A percentile compares a stretch with the other conserved stretches of the same genome.
These are phyloP conservation scores for Mycena filopes DNA, from an alignment of 768 basidiomycete genomes.

Conservation along the genomic window DNA sequence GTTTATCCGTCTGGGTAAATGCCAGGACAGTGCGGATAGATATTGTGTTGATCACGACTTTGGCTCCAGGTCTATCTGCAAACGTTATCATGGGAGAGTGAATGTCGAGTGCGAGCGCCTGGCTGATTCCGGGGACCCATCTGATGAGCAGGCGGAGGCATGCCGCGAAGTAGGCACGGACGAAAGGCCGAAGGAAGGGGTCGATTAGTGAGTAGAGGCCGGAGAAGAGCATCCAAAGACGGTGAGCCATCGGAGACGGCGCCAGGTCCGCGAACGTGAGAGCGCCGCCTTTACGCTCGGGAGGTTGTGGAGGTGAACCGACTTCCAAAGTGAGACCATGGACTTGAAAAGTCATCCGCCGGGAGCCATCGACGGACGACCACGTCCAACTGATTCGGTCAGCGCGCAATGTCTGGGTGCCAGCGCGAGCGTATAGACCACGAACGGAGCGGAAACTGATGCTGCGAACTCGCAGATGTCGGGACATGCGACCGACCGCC, in stretches of 20 bases:
- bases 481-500: conserved; percentile 68
- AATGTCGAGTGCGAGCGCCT: conserved; percentile 75
- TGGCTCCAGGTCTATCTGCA: conserved; percentile 60
- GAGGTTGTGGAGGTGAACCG: conserved; percentile 27
- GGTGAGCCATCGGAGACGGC: conserved; percentile 55
- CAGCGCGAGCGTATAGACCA: conserved; percentile 74
- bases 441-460: conserved; percentile 83
- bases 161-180: conserved; percentile 65
- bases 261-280: conserved; percentile 60
- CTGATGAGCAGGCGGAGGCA: conserved; percentile 68
- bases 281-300: conserved; percentile 8
- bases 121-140: conserved; percentile 74
- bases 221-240: conserved; percentile 51
- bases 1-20: conserved; percentile 61
- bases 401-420: conserved; percentile 64
- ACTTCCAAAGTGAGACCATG: conserved; percentile 70
- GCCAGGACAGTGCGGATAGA: conserved; percentile 64
- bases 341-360: conserved; percentile 70
- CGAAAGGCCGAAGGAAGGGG: conserved; percentile 69
- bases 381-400: conserved; percentile 77
- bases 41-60: conserved; percentile 61
- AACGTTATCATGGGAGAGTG: conserved; percentile 64
- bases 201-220: conserved; percentile 60
- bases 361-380: conserved; percentile 58
- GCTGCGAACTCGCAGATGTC: conserved; percentile 74